Base-by-base conservation (phyloP, 148 eudicot genomes). In the Pouteria glomerata region DNA sequence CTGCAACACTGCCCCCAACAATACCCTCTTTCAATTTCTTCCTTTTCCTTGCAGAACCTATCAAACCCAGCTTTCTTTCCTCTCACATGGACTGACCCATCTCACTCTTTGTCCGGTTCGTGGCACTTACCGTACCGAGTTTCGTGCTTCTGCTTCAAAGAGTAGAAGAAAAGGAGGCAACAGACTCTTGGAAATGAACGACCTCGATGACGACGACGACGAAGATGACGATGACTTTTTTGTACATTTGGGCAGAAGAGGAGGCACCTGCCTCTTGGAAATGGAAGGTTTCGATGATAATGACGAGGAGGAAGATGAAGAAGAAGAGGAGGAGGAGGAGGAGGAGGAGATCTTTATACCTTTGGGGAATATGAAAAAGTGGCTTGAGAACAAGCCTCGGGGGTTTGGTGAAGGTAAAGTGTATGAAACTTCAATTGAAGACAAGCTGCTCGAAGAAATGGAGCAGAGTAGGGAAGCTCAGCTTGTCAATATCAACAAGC, bases 391-490 rank as follows among this genome's bases (percentile, higher is more conserved):
- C 19, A 90, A 80, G 81, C 99, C 99, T 44, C 76, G 72, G 72
- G 99, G 99, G 23, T 92, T 95, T 79, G 99, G 97, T 27, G 92
- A 86, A 76, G 99, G 92, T 11, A 95, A 84, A 53, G 94, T 68
- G 57, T 95, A 95, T 76, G 97, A 92, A 78, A 92, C 99, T 74
- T 78, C 85, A 1, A 24, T 88, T 76, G 99, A 95, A 82, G 94
- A 95, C 66, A 86, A 87, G 61, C 69, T 95, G 74, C 79, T 87
- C 58, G 90, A 82, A 33, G 99, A 92, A 71, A 83, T 95, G 45
- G 92, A 82, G 80, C 86, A 83, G 79, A 84, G 89, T 70, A 80
- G 87, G 59, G 75, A 71, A 77, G 92, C 92, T 74, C 99, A 92
- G 78, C 69, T 87, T 72, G 87, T 74, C 24, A 92, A 90, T 78